phyloP scores from a whole-genome alignment of 2,329 filamentous ascomycete species.

The Colletotrichum limetticola region DNA sequence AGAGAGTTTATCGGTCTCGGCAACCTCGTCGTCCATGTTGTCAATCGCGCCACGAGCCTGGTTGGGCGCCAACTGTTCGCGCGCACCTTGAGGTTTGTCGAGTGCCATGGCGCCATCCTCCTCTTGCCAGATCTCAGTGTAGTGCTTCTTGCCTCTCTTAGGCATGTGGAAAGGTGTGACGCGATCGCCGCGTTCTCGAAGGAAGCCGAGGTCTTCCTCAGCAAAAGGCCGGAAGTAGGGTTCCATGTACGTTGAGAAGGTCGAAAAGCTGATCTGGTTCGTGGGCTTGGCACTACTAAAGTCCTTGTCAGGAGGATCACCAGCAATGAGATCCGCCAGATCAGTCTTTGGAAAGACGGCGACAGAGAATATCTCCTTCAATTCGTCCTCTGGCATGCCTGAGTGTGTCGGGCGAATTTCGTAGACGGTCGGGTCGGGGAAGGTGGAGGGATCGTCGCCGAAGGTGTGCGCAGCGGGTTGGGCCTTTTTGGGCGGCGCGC shows the following conservation, averaged over 20 bases:
- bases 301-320: conserved; percentile 91
- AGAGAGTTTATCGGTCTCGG: conserved; percentile 89
- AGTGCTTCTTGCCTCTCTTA: conserved; percentile 84
- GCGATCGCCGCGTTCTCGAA: conserved; percentile 90
- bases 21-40: conserved; percentile 85
- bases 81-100: conserved; percentile 70
- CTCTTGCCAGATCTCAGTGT: conserved; percentile 91
- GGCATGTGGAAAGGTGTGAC: conserved; percentile 87
- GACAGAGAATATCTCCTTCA: conserved; percentile 89
- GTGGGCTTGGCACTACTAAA: conserved; percentile 94
- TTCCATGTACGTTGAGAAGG: conserved; percentile 92
- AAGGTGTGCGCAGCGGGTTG: conserved; percentile 87
- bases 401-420: conserved; percentile 82
- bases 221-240: conserved; percentile 89
- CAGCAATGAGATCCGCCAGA: conserved; percentile 85
- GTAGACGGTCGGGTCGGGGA: conserved; percentile 91
- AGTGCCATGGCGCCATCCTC: conserved; percentile 86
- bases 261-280: conserved; percentile 93
- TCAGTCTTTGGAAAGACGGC: conserved; percentile 84
- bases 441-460: conserved; percentile 91
- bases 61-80: conserved; percentile 79
- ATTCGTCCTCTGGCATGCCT: conserved; percentile 86
- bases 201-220: conserved; percentile 93
- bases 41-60: conserved; percentile 88
- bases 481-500: conserved; percentile 70